Evolutionary conservation across 163 green algal genomes (phyloP).

Genomic region (Scenedesmus sp.): DNA sequence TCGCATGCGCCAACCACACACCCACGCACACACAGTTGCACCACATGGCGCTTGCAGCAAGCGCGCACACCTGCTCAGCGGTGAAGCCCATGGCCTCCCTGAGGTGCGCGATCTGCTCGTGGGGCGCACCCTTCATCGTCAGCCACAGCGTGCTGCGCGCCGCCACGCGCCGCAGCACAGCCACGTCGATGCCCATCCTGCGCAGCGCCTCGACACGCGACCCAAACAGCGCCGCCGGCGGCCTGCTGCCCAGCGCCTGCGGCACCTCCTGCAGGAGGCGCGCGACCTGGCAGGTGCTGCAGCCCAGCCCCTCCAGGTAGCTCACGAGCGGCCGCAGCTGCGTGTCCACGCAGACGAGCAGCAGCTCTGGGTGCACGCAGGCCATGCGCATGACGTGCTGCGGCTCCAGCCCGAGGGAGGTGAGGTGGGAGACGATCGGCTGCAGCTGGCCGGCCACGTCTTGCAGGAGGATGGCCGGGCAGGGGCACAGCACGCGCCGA

Average conservation of each 20-base stretch:
- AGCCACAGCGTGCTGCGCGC: constrained; percentile 47
- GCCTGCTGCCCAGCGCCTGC: constrained; percentile 56
- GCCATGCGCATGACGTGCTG: constrained; percentile 30
- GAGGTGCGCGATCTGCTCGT: constrained; percentile 47
- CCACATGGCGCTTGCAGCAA: too few species aligned
- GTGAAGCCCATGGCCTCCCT: constrained; percentile 19
- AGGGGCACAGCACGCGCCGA: constrained; percentile 58
- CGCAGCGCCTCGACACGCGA: constrained; percentile 48
- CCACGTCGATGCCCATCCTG: constrained; percentile 23
- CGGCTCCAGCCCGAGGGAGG: constrained; percentile 46
- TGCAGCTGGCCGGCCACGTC: constrained; percentile 55
- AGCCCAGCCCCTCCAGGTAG: constrained; percentile 56
- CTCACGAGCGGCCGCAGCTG: constrained; percentile 58
- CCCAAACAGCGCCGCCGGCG: constrained; percentile 58
- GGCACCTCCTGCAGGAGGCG: constrained; percentile 46
- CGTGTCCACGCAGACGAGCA: constrained; percentile 45
- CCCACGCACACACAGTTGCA: too few species aligned
- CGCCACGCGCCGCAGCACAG: constrained; percentile 32
- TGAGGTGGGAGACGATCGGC: constrained; percentile 56
- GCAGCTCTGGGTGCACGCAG: constrained; percentile 62
- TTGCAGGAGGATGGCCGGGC: constrained; percentile 52
- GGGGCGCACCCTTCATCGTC: constrained; percentile 41
- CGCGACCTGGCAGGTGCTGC: constrained; percentile 55
- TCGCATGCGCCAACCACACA: too few species aligned
- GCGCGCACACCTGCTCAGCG: constrained; percentile 27